Percentiles rank a stretch among this genome's conserved stretches.
These are phyloP conservation scores for Acanthamoeba divionensis DNA, from an alignment of 208 protist species.

Conservation along the genomic window DNA sequence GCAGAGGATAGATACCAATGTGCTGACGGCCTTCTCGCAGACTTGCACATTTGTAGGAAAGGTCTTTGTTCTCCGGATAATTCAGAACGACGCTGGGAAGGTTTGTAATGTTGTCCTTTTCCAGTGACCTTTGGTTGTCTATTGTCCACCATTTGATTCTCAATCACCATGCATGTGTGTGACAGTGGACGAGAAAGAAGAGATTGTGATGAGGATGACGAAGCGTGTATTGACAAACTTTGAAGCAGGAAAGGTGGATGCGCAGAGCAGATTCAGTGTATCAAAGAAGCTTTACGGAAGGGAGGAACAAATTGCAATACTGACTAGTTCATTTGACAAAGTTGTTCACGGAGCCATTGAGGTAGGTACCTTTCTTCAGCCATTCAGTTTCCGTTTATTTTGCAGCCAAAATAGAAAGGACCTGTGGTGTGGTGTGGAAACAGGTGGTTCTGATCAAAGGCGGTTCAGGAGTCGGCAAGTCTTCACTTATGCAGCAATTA, in stretches of 20 bases:
- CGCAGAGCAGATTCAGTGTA: background rate
- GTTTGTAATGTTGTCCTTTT: too few relatives aligned
- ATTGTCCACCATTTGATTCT: too few relatives aligned
- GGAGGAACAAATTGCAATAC: background rate
- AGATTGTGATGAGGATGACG: background rate
- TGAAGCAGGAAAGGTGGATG: background rate
- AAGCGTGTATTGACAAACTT: conserved; percentile 16
- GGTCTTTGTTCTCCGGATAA: background rate
- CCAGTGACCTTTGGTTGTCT: too few relatives aligned
- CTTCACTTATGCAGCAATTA: background rate
- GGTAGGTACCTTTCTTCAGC: too few relatives aligned
- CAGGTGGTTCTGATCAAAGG: background rate
- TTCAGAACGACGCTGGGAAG: too few relatives aligned
- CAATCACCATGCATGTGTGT: too few relatives aligned
- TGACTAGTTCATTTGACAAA: background rate
- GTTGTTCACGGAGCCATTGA: background rate
- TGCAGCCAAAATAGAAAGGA: too few relatives aligned
- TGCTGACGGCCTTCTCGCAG: background rate
- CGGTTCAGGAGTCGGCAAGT: conserved; percentile 20
- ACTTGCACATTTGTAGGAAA: background rate
- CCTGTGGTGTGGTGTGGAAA: too few relatives aligned
- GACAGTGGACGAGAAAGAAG: too few relatives aligned
- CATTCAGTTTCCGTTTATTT: too few relatives aligned
- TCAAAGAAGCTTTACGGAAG: background rate
- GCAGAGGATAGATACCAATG: conserved; percentile 24